Evolutionary conservation across 31 red algal species (phyloP).

Genomic region (Asparagopsis taxiformis): DNA sequence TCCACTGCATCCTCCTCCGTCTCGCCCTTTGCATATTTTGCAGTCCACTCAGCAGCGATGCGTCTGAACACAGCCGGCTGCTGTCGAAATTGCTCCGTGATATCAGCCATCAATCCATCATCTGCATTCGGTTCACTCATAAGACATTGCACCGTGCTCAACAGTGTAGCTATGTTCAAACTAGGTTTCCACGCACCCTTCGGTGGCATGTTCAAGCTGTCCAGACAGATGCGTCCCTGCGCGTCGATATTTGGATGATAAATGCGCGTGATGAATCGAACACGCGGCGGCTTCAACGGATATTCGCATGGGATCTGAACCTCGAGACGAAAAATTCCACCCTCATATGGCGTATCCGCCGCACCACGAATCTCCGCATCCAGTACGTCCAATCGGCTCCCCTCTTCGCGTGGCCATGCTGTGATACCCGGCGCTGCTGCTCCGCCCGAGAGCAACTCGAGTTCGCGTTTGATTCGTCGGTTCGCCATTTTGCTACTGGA

Average conservation of each 20-base stretch:
- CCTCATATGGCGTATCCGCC: conserved; percentile 49
- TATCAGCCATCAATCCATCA: conserved; percentile 88
- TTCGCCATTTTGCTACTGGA: conserved; percentile 36
- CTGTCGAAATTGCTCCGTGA: conserved; percentile 71
- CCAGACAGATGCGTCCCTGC: conserved; percentile 85
- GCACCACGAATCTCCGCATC: conserved; percentile 66
- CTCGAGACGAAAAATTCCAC: conserved; percentile 74
- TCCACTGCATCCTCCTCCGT: neutral
- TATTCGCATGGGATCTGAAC: conserved; percentile 74
- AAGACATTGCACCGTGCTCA: conserved; percentile 77
- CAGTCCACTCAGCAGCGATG: conserved; percentile 54
- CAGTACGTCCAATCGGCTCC: conserved; percentile 32
- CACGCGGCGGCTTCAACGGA: conserved; percentile 88
- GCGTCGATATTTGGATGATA: conserved; percentile 96
- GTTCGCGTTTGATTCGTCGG: conserved; percentile 58
- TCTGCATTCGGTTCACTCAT: conserved; percentile 83
- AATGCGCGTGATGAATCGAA: conserved; percentile 82
- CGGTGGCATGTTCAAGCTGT: conserved; percentile 91
- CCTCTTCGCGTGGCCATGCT: conserved; percentile 49
- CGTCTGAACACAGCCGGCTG: conserved; percentile 38
- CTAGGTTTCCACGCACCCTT: conserved; percentile 88
- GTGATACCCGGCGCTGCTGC: conserved; percentile 50
- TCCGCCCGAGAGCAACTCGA: conserved; percentile 43
- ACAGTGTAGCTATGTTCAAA: conserved; percentile 69
- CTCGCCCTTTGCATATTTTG: conserved; percentile 28